Evolutionary conservation across 2,329 filamentous ascomycete genomes (phyloP).

Genomic region (Monilinia polystroma): DNA sequence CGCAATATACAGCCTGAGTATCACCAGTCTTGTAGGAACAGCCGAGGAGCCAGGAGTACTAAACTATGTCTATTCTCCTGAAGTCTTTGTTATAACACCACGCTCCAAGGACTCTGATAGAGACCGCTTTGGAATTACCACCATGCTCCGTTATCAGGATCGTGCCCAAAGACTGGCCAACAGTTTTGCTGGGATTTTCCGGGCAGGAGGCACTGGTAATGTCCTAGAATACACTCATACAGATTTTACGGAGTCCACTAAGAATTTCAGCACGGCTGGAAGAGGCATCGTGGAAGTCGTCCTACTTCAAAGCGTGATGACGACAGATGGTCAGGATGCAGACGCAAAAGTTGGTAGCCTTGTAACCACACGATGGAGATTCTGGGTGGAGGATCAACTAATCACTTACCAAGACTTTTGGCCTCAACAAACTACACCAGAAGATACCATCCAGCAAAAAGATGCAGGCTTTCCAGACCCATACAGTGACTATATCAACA

Average conservation of each 20-base stretch:
- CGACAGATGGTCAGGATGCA: too few species aligned
- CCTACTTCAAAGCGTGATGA: neutral
- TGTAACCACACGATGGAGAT: neutral
- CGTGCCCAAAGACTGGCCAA: slow-evolving; percentile 6
- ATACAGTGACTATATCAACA: too few species aligned
- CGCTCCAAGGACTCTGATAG: neutral
- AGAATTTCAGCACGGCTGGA: neutral
- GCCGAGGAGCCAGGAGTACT: neutral
- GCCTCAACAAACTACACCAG: neutral
- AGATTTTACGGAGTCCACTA: neutral
- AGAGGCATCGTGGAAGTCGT: neutral
- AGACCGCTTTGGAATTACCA: neutral
- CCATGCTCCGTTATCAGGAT: neutral
- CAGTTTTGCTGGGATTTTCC: neutral
- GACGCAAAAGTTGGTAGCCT: neutral
- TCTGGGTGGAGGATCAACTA: neutral
- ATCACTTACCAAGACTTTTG: neutral
- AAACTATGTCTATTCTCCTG: neutral
- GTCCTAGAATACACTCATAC: neutral
- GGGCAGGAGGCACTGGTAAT: neutral
- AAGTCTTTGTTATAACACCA: neutral
- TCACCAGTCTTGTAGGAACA: neutral
- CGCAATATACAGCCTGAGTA: neutral
- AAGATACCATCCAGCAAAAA: too few species aligned
- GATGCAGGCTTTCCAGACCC: too few species aligned